Evolutionary conservation across 2,329 filamentous ascomycete genomes (phyloP), one percentile per base, ranked within the genome.

Genomic region (Cadophora sp.): DNA sequence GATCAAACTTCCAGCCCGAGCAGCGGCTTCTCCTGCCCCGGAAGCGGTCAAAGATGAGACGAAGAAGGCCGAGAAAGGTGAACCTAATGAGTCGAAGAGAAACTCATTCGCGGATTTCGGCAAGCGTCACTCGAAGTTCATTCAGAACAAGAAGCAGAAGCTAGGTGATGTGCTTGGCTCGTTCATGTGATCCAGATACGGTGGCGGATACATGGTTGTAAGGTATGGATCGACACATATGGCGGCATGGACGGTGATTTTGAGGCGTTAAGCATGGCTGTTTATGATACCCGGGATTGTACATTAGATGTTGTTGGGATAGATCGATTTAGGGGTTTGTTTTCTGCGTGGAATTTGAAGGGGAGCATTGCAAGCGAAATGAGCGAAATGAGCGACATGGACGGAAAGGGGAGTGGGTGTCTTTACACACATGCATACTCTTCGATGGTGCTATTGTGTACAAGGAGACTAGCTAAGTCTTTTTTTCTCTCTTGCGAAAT

Each of bases 121-220:
- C 9, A 56, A 62, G 14, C 61, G 45, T 39, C 39, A 36, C 18
- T 3, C 61, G 3, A 67, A 60, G 16, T 20, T 45, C 16, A 66
- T 68, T 33, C 62, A 66, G 45, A 71, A 65, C 4, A 74, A 74
- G 59, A 73, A 69, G 63, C 62, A 63, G 48, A 73, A 72, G 14
- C 58, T 75, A 7, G 67, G 56, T 18, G 70, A 72, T 47, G 58
- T 75, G 16, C 55, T 74, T 16, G 64, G 50, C 14, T 73, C 73
- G 5, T 73, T 75, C 45, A 53, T 64, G 36, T 70, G 43, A 68
- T 58, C 13, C 13, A 27, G 1, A n/a, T 7, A 22, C 20, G 30
- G 33, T 14, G 9, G 36, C 27, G 36, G 36, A 13, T 39, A 3
- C n/a, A 20, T 11, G 27, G 24, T 33, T 39, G n/a, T n/a, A n/a